A percentile compares a stretch with the other conserved stretches of the same genome.
phyloP scores from a whole-genome alignment of 2,329 filamentous ascomycete genomes.

The Colletotrichum sp. region DNA sequence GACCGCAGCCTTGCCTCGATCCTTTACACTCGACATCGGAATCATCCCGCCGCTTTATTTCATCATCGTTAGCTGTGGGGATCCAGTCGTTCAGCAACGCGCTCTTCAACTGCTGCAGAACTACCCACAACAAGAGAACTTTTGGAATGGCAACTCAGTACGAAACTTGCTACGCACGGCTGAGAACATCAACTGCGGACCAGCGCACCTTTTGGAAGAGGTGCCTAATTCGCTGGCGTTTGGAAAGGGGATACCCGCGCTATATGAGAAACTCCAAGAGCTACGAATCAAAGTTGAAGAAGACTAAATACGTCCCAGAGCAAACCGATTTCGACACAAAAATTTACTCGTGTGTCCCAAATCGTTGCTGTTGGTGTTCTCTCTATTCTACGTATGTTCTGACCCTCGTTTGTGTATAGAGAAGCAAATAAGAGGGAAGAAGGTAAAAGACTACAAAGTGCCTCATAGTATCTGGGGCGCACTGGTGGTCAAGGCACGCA shows the following conservation, averaged over 20 bases:
- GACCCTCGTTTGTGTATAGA: neutral
- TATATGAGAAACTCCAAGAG: slow-evolving; percentile 5
- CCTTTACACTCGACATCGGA: slow-evolving; percentile 11
- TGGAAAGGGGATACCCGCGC: slow-evolving; percentile 1
- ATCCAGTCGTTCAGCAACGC: neutral
- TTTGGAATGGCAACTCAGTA: slow-evolving; percentile 4
- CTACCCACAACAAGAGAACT: neutral
- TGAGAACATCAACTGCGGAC: neutral
- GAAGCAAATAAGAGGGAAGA: neutral
- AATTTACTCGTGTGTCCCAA: neutral
- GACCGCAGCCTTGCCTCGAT: neutral
- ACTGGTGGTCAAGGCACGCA: neutral
- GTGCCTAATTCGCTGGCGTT: neutral
- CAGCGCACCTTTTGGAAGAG: neutral
- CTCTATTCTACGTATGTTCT: neutral
- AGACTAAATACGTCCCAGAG: neutral
- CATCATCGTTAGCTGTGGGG: neutral
- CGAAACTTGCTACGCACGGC: slow-evolving; percentile 2
- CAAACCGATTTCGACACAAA: neutral
- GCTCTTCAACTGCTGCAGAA: slow-evolving; percentile 2
- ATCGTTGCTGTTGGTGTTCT: neutral
- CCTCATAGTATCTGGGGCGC: too few relatives aligned
- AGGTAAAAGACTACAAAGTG: neutral
- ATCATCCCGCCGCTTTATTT: slow-evolving; percentile 9
- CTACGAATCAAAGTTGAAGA: neutral